phyloP scores from a whole-genome alignment of 2,329 filamentous ascomycete species.

The Cordyceps pruinosa region DNA sequence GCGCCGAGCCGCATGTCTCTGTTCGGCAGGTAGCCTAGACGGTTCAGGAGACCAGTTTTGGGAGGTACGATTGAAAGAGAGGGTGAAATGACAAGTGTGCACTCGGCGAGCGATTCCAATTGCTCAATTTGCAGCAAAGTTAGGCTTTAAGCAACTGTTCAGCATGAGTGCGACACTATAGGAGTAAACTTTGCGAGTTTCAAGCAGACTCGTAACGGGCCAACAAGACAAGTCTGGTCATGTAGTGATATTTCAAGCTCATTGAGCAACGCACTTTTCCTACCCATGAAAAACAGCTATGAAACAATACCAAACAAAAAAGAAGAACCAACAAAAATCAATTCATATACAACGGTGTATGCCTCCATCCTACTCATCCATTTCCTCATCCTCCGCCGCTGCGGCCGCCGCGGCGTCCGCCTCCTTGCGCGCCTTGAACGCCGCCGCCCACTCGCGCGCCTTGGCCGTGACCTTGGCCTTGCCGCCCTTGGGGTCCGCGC shows the following conservation, averaged over 20 bases:
- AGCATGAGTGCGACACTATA: too few species aligned
- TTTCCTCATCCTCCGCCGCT: conserved; percentile 27
- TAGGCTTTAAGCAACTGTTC: too few species aligned
- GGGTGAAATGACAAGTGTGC: too few species aligned
- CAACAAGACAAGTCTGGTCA: not conserved
- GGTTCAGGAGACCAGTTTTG: too few species aligned
- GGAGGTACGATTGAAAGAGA: too few species aligned
- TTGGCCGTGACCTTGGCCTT: conserved; percentile 63
- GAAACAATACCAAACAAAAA: not conserved
- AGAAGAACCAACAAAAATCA: not conserved
- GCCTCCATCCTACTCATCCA: conserved; percentile 26
- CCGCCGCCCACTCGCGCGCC: conserved; percentile 63
- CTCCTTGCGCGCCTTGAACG: conserved; percentile 39
- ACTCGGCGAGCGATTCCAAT: too few species aligned
- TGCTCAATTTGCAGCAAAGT: too few species aligned
- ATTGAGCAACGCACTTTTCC: conserved; percentile 8
- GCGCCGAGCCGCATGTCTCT: not conserved
- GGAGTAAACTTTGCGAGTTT: too few species aligned
- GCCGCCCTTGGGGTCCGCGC: conserved; percentile 57
- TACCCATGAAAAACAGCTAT: conserved; percentile 6
- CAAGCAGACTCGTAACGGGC: not conserved
- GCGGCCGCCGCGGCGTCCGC: conserved; percentile 26
- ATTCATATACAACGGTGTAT: conserved; percentile 7
- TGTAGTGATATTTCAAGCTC: not conserved
- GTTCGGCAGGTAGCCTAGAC: not conserved